A percentile compares a stretch with the other conserved stretches of the same genome.
Evolutionary conservation across 2,329 filamentous ascomycete genomes (phyloP).

Genomic region (Trichoderma hamatum): DNA sequence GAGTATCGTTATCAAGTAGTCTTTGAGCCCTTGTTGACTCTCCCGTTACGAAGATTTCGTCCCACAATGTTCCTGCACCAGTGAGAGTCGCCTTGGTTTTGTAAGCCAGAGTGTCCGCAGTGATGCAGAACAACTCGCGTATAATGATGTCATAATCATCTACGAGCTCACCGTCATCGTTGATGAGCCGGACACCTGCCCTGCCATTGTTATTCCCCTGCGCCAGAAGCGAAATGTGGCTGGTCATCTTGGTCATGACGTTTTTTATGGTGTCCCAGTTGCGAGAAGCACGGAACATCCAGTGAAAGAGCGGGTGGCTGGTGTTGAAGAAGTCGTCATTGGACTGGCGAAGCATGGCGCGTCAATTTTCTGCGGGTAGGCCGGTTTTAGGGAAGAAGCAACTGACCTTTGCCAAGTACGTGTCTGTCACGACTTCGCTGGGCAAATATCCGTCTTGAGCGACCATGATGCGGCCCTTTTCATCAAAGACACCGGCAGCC

Average conservation of each 20-base stretch:
- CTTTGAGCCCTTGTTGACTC: constrained; percentile 27
- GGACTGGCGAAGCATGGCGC: constrained; percentile 18
- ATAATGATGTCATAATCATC: constrained; percentile 76
- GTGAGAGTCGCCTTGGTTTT: constrained; percentile 65
- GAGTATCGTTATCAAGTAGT: constrained; percentile 4
- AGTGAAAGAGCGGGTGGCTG: constrained; percentile 79
- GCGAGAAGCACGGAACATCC: constrained; percentile 80
- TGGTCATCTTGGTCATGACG: constrained; percentile 71
- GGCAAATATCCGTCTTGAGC: constrained; percentile 70
- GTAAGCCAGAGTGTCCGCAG: constrained; percentile 72
- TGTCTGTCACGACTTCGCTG: constrained; percentile 76
- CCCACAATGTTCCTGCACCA: constrained; percentile 70
- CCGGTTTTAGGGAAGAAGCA: background rate
- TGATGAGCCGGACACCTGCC: constrained; percentile 49
- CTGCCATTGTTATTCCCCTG: constrained; percentile 43
- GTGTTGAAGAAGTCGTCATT: constrained; percentile 69
- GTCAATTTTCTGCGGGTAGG: background rate
- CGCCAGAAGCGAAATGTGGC: constrained; percentile 63
- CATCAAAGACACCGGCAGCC: constrained; percentile 68
- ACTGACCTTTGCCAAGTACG: constrained; percentile 67
- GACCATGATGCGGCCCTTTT: constrained; percentile 67
- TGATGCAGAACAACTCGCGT: constrained; percentile 80
- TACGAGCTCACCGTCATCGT: constrained; percentile 60
- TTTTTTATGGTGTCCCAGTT: constrained; percentile 73
- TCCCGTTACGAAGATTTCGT: constrained; percentile 73